Conservation (phyloP, 768 basidiomycete genomes). For the Pisolithus microcarpus region DNA sequence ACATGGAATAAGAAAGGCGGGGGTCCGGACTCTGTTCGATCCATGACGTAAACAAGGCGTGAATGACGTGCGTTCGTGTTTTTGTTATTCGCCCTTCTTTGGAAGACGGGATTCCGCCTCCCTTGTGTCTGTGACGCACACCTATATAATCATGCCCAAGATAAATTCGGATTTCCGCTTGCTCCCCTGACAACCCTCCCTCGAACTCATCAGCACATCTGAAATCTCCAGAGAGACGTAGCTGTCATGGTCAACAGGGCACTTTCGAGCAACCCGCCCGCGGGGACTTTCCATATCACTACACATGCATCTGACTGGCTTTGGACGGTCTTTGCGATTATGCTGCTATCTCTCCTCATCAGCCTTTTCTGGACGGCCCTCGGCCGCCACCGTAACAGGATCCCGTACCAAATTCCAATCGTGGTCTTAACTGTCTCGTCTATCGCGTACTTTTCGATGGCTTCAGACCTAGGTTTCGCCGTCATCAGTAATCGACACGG, state of each 20-base stretch:
- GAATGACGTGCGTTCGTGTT: too few species aligned
- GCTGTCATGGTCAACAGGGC: constrained; percentile 28
- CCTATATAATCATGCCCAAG: too few species aligned
- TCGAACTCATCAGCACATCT: background rate
- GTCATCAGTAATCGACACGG: constrained; percentile 28
- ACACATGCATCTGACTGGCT: constrained; percentile 43
- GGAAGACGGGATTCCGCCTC: too few species aligned
- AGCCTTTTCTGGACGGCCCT: constrained; percentile 32
- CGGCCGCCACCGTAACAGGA: constrained; percentile 33
- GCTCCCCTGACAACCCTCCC: background rate
- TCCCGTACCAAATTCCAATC: constrained; percentile 44
- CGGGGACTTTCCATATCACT: constrained; percentile 35
- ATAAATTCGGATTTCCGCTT: too few species aligned
- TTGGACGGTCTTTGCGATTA: constrained; percentile 49
- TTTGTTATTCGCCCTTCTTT: too few species aligned
- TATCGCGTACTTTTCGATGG: constrained; percentile 49
- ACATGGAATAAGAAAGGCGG: too few species aligned
- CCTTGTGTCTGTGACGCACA: too few species aligned
- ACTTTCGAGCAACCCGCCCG: constrained; percentile 29
- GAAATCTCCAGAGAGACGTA: too few species aligned
- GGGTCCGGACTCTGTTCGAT: too few species aligned
- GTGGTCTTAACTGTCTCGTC: constrained; percentile 40
- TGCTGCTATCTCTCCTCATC: constrained; percentile 35
- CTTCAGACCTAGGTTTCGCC: constrained; percentile 46
- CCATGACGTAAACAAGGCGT: too few species aligned